Percentiles rank a stretch among this genome's conserved stretches.
These are phyloP conservation scores for Aspergillus japonicus DNA, from an alignment of 2,329 filamentous ascomycete species.

Conservation along the genomic window DNA sequence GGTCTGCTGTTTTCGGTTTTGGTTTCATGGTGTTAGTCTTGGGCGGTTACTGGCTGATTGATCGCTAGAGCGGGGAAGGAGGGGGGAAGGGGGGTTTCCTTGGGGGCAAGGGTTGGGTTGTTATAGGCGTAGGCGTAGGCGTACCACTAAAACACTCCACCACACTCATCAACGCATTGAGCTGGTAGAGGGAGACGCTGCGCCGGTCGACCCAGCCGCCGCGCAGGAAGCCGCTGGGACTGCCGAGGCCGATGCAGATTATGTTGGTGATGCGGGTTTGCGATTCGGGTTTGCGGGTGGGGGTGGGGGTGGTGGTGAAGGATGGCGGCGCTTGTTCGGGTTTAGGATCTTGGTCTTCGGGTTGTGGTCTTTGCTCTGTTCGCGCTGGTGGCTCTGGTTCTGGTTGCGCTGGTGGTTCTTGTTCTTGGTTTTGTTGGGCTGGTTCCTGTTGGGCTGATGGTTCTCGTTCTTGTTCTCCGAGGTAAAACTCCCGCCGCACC, in stretches of 20 bases:
- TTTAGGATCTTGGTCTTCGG: too few species aligned
- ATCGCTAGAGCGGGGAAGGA: too few species aligned
- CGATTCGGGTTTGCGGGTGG: too few species aligned
- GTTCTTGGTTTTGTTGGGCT: background rate
- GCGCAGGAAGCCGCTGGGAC: constrained; percentile 42
- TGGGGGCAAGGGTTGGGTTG: background rate
- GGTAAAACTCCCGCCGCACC: constrained; percentile 1
- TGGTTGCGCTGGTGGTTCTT: background rate
- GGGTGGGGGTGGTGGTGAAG: too few species aligned
- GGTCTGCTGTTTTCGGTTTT: background rate
- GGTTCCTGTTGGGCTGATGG: background rate
- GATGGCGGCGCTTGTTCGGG: too few species aligned
- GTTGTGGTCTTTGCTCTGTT: too few species aligned
- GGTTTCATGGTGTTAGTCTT: background rate
- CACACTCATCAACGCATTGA: constrained; percentile 38
- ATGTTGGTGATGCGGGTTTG: background rate
- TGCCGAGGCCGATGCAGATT: constrained; percentile 43
- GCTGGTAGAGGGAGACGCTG: constrained; percentile 41
- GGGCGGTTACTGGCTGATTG: too few species aligned
- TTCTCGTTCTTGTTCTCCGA: background rate
- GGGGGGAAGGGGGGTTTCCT: too few species aligned
- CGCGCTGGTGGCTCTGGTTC: too few species aligned
- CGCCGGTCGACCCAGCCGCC: constrained; percentile 45
- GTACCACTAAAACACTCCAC: constrained; percentile 24
- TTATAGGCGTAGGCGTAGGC: too few species aligned